phyloP scores from a whole-genome alignment of 352 stramenopile species.

The Phytophthora rubi region DNA sequence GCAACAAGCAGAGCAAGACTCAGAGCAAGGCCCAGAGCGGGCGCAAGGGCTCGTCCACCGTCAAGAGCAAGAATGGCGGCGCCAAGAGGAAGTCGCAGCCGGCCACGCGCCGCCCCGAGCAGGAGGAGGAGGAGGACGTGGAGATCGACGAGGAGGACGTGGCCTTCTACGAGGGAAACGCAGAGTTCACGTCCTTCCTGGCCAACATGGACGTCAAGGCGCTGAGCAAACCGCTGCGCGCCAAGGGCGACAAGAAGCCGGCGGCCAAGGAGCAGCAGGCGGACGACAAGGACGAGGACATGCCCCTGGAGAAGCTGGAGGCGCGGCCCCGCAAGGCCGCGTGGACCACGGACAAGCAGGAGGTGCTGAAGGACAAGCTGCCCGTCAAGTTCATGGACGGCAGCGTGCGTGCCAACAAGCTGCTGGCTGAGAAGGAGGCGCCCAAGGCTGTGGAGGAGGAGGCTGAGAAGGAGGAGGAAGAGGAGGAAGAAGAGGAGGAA shows the following conservation, averaged over 20 bases:
- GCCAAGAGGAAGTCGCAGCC: conserved; percentile 35
- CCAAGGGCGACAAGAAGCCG: conserved; percentile 52
- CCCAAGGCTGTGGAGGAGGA: conserved; percentile 30
- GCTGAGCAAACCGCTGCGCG: conserved; percentile 50
- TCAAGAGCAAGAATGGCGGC: conserved; percentile 42
- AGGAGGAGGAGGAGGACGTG: conserved; percentile 54
- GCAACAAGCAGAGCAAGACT: conserved; percentile 53
- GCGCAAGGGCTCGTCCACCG: conserved; percentile 6
- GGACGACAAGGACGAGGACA: conserved; percentile 43
- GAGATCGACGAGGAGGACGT: conserved; percentile 83
- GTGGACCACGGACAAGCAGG: conserved; percentile 64
- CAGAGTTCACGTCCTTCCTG: conserved; percentile 75
- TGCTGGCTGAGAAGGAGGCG: conserved; percentile 55
- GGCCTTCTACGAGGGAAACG: conserved; percentile 80
- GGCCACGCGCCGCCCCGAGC: conserved; percentile 9
- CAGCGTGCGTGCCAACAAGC: conserved; percentile 77
- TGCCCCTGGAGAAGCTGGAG: conserved; percentile 83
- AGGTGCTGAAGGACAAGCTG: conserved; percentile 74
- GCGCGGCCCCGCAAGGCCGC: conserved; percentile 64
- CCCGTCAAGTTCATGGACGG: conserved; percentile 90
- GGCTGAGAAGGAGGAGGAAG: conserved; percentile 40
- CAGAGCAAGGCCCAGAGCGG: conserved; percentile 19
- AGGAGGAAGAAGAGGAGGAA: conserved; percentile 47
- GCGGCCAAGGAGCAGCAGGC: conserved; percentile 38
- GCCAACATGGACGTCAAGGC: conserved; percentile 80